These are phyloP conservation scores for Cryptococcus neoformans DNA, from an alignment of 1,284 basidiomycete genomes.

Conservation along the genomic window DNA sequence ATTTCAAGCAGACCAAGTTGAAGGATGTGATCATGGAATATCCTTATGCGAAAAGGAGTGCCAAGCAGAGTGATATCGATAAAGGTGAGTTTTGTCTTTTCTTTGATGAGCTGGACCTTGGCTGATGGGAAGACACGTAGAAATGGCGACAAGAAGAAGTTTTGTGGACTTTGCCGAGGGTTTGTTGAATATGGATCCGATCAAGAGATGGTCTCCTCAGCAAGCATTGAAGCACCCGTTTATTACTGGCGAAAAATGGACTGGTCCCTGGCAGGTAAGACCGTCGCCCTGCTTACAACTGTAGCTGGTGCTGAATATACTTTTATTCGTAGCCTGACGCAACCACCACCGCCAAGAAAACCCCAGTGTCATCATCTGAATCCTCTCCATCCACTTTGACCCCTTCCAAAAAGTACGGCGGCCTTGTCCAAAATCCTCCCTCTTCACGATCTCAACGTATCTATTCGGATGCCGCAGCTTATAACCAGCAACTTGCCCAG, in stretches of 20 bases:
- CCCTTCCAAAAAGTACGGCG: constrained; percentile 80
- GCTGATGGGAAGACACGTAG: constrained; percentile 50
- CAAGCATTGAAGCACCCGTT: constrained; percentile 96
- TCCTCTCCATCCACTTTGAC: constrained; percentile 14
- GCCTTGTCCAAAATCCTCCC: constrained; percentile 66
- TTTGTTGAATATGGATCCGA: constrained; percentile 88
- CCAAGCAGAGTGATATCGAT: constrained; percentile 78
- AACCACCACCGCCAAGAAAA: constrained; percentile 11
- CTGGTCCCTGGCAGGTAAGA: constrained; percentile 79
- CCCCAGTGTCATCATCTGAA: constrained; percentile 10
- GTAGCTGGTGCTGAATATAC: not conserved
- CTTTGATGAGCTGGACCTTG: not conserved
- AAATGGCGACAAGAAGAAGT: constrained; percentile 86
- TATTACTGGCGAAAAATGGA: constrained; percentile 95
- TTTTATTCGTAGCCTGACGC: constrained; percentile 8
- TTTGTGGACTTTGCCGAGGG: constrained; percentile 99
- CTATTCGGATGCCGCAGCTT: constrained; percentile 87
- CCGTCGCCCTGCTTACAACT: no score
- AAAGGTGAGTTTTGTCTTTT: constrained; percentile 62
- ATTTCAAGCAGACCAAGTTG: constrained; percentile 91
- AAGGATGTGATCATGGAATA: constrained; percentile 96
- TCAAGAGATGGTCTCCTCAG: constrained; percentile 95
- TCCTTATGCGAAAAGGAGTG: constrained; percentile 72
- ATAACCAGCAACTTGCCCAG: constrained; percentile 90
- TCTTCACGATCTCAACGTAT: constrained; percentile 70